Base-by-base conservation (phyloP, 176 grass and related monocot species). In the Phoenix dactylifera region DNA sequence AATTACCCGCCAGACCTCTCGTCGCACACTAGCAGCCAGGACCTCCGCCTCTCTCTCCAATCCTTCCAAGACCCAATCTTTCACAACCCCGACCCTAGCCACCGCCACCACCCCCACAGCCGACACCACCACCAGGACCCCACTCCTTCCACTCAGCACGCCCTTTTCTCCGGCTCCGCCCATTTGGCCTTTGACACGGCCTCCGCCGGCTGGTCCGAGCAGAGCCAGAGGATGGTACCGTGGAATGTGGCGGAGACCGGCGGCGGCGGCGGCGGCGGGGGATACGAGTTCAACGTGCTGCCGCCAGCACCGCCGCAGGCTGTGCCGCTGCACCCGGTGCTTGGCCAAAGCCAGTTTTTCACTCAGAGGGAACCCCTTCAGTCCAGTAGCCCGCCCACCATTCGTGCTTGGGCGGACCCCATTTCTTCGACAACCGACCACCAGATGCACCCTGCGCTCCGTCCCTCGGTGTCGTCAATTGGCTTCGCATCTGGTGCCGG, bases 281-380 rank as follows among this genome's bases (percentile, higher is more conserved):
- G 74, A 58, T 96, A 79, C 78, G 5, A 67, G 63, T 96, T 84
- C 72, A 81, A 75, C 76, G 73, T 82, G 77, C 79, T 83, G 26
- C 80, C 73, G 76, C 35, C 10, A 44, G 9, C 35, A 44, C 35
- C 6, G 9, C 91, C 83, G 54, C 82, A 73, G 71, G 74, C 80
- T 16, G 70, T 58, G 62, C 69, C 83, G 72, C 85, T 85, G 89
- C 85, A 89, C 60, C 64, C 82, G 30, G 80, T 85, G 58, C 63
- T 87, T 6, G 72, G 72, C 53, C 83, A 81, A 30, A 71, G 62
- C 83, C 91, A 85, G 80, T 76, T 90, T 77, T 95, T 84, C 48
- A 72, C 85, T 76, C 86, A 82, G 86, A 90, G 86, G 91, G 91
- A 77, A 82, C 83, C 91, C 91, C 91, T 96, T 96, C 91, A 96